phyloP scores from a whole-genome alignment of 257 asterid genomes.

The Anisodus acutangulus region DNA sequence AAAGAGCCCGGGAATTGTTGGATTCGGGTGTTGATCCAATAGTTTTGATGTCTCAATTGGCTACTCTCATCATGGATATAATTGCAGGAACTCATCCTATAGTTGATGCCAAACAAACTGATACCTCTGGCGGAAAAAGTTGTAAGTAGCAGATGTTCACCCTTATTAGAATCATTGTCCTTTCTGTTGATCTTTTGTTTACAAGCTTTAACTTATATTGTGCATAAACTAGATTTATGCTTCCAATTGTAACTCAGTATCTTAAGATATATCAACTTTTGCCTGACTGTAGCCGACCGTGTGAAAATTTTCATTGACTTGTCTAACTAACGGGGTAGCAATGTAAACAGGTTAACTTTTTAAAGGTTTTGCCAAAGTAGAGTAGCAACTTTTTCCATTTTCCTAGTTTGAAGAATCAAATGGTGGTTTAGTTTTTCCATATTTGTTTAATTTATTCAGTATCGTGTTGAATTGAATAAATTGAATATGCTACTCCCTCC shows the following conservation, averaged over 20 bases:
- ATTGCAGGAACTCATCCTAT: constrained; percentile 78
- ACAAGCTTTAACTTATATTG: background rate
- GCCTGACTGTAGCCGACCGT: background rate
- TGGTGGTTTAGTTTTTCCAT: background rate
- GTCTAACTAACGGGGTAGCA: background rate
- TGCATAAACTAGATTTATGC: constrained; percentile 20
- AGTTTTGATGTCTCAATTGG: constrained; percentile 91
- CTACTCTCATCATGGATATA: constrained; percentile 87
- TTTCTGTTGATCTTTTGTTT: constrained; percentile 25
- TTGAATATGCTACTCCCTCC: background rate
- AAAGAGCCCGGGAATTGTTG: constrained; percentile 83
- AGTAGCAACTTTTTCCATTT: background rate
- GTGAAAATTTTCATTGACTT: background rate
- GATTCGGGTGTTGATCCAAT: constrained; percentile 92
- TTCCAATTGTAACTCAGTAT: constrained; percentile 10
- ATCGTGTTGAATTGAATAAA: background rate
- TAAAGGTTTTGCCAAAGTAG: background rate
- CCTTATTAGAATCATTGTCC: background rate
- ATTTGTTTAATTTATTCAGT: background rate
- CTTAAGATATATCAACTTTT: background rate
- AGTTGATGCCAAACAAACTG: constrained; percentile 51
- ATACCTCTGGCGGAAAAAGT: constrained; percentile 58
- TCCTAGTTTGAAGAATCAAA: background rate
- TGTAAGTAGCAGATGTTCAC: constrained; percentile 53
- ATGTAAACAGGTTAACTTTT: background rate